These are phyloP conservation scores for Pascua guehoae DNA, from an alignment of 1,284 basidiomycete species.

Conservation along the genomic window DNA sequence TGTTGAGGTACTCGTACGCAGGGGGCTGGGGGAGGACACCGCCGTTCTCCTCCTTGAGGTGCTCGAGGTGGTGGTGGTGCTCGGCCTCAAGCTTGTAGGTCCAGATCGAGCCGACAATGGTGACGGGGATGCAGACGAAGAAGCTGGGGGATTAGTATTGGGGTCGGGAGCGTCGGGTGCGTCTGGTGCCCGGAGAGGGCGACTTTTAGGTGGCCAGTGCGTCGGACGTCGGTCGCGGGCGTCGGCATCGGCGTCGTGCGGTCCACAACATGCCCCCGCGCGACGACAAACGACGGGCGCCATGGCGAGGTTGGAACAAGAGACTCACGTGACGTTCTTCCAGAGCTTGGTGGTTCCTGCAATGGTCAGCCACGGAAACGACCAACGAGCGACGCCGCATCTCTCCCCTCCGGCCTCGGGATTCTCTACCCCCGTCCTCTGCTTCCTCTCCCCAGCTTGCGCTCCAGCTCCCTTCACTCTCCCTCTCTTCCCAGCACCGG, in stretches of 20 bases:
- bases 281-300: neutral
- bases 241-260: neutral
- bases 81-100: slow-evolving; percentile 43
- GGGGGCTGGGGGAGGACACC: slow-evolving; percentile 37
- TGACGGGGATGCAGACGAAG: slow-evolving; percentile 44
- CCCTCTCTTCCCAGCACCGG: too few relatives aligned
- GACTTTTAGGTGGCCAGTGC: neutral
- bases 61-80: slow-evolving; percentile 38
- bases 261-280: neutral
- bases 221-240: neutral
- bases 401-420: too few relatives aligned
- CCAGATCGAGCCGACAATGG: slow-evolving; percentile 34
- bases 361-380: neutral
- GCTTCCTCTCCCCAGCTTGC: too few relatives aligned
- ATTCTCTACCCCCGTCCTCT: too few relatives aligned
- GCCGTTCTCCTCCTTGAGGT: slow-evolving; percentile 34
- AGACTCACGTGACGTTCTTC: slow-evolving; percentile 37
- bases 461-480: too few relatives aligned
- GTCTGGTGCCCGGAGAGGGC: neutral
- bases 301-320: too few relatives aligned
- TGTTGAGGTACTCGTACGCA: slow-evolving; percentile 47
- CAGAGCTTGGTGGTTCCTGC: slow-evolving; percentile 41
- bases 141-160: slow-evolving; percentile 22
- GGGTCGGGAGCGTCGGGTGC: too few relatives aligned
- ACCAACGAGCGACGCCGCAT: too few relatives aligned